Base-by-base conservation (phyloP, 495 filamentous ascomycete genomes). In the Glutinoglossum americanum region DNA sequence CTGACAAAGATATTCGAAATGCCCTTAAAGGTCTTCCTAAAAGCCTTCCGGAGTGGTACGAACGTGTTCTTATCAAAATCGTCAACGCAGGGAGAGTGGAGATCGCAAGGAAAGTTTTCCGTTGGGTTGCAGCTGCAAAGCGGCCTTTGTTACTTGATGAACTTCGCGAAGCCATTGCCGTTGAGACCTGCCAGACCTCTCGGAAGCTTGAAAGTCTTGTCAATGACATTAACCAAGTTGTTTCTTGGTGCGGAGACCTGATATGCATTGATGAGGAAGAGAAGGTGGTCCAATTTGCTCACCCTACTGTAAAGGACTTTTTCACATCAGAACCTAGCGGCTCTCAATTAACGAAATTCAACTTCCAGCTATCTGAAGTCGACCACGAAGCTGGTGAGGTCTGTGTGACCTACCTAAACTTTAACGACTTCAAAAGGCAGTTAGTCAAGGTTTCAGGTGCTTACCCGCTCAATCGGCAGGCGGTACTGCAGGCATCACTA, bases 21-120 rank as follows among this genome's bases (percentile, higher is more conserved):
- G 58, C 60, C 26, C 56, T 68, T 13, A 25, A 56, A 8, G 53
- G 60, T 45, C 57, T 68, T 55, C 61, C 65, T 3, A 51, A 54
- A 30, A 45, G n/a, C 10, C 19, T 45, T 3, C 41, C 41, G 19
- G 41, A 45, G 10, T 58, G 59, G 26, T 62, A 62, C 45, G 53
- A 48, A 15, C 54, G 56, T 32, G 19, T 49, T 6, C 39, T 60
- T 19, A 37, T 5, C 9, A 45, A 45, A 10, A 45, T 45, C 10
- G n/a, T 45, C 17, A 45, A 23, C 17, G 19, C 28, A 26, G 48
- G 27, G 59, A 62, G 6, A 53, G 61, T 26, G 37, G 7, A 33
- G 61, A 63, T 33, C 58, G 61, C 15, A 28, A 26, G 15, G 26
- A 33, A 11, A 59, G 58, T 30, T 21, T 63, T 27, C 33, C 51